A percentile compares a stretch with the other conserved stretches of the same genome.
Evolutionary conservation across 75 land plant genomes (phyloP).

Genomic region (Selaginella tamariscina): DNA sequence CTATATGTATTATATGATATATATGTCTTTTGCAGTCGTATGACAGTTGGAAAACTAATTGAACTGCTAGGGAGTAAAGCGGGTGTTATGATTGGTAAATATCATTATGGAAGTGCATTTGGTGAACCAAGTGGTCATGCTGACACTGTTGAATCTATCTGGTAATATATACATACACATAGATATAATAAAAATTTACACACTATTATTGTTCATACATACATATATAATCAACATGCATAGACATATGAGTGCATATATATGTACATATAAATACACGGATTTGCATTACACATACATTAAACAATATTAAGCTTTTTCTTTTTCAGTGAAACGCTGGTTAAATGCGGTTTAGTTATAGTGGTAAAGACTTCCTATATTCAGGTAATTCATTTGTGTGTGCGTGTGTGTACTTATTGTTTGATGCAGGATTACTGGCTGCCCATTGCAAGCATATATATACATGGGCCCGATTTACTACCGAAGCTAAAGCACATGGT

Average conservation of each 20-base stretch:
- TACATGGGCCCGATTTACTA: conserved; percentile 99
- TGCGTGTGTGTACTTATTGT: background rate
- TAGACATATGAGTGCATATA: too few species aligned
- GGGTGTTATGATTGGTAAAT: conserved; percentile 79
- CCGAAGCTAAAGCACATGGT: conserved; percentile 99
- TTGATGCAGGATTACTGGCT: conserved; percentile 74
- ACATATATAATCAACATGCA: too few species aligned
- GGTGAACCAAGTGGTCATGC: conserved; percentile 99
- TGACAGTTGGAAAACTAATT: conserved; percentile 99
- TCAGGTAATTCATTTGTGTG: conserved; percentile 40
- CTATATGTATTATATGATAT: background rate
- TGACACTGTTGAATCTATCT: conserved; percentile 81
- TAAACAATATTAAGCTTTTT: background rate
- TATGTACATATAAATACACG: too few species aligned
- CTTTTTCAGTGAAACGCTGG: conserved; percentile 63
- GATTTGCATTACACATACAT: too few species aligned
- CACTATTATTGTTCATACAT: too few species aligned
- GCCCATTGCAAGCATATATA: conserved; percentile 89
- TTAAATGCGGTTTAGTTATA: conserved; percentile 82
- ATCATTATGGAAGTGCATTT: conserved; percentile 98
- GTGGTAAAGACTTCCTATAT: conserved; percentile 92
- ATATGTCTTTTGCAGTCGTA: conserved; percentile 59
- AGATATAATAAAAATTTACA: too few species aligned
- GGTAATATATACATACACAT: too few species aligned
- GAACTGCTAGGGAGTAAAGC: conserved; percentile 97